Base-by-base conservation (phyloP, 2,329 filamentous ascomycete genomes). In the Pseudogymnoascus sp. region DNA sequence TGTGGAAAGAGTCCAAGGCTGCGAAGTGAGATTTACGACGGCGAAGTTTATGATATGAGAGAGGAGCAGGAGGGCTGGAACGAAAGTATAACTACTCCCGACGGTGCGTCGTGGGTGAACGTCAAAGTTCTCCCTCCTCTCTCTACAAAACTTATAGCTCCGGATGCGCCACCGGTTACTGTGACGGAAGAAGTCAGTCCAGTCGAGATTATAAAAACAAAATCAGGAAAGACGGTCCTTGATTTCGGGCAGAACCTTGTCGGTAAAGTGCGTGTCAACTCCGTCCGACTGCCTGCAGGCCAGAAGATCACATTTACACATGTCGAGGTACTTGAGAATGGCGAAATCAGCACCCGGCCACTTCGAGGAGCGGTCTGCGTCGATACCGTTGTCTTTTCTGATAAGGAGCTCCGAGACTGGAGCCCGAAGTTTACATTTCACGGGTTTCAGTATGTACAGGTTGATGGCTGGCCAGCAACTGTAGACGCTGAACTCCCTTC, bases 211-310 rank as follows among this genome's bases (percentile, higher is more conserved):
- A 72, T 73, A 11, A 68, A 64, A 62, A 67, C 74, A 0, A 70
- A 73, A 0, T 74, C 75, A 0, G 77, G 78, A 0, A 79, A 78
- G 63, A 75, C 70, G 0, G 67, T 82, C 2, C 61, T 83, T 32
- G 81, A 85, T 64, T 84, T 84, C 67, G 81, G 81, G 1, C 81
- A 85, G 65, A 84, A 85, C 64, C 70, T 84, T 0, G 81, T 83
- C 0, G 82, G 82, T 1, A 75, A 74, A 64, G 61, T 83, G 1
- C 70, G 71, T 0, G 65, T 83, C 9, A 67, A 70, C 0, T 67
- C 2, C 64, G 77, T 78, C 1, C 65, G 65, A 38, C 76, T 73
- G 0, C 70, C 72, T 0, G 66, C 67, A 2, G 77, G 75, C 1
- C 71, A 74, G 2, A 73, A 69, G 7, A 74, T 84, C 18, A 74